Evolutionary conservation across 352 stramenopile species (phyloP), one percentile per base, ranked within the genome.

Genomic region (Phytophthora syringae): DNA sequence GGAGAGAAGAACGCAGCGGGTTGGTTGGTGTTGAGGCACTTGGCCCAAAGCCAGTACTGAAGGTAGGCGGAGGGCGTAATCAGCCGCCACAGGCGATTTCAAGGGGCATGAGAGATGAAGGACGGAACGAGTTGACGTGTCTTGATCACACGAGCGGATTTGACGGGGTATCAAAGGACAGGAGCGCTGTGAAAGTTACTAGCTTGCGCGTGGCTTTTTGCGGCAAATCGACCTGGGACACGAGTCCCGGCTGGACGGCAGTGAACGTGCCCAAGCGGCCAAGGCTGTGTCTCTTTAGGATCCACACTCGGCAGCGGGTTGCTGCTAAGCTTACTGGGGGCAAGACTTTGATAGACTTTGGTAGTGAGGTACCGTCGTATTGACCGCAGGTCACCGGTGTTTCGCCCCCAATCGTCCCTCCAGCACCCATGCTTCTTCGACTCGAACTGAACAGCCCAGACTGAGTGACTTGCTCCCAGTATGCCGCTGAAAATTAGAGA

Each of bases 1-100:
- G 36, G 36, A 43, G 50, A 49, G 42, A 47, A 47, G 20, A 27
- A 22, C 24, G 27, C n/a, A 32, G 27, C 27, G 22, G 7, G 37
- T 65, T 65, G 57, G 48, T 58, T 66, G 58, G 57, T 58, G 20
- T 50, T 16, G 40, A 34, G 27, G 48, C 48, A 18, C 18, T 40
- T 43, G 28, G 18, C 18, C 18, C n/a, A 25, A 47, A n/a, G 20
- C 3, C 0, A 10, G 36, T 43, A 22, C 36, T 21, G 36, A 32
- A 9, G 27, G 9, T 5, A 32, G 27, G 9, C 27, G 9, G n/a
- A n/a, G n/a, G n/a, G n/a, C n/a, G n/a, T n/a, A n/a, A n/a, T n/a
- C n/a, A n/a, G n/a, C n/a, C n/a, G n/a, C n/a, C n/a, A n/a, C 27
- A 42, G 20, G 36, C n/a, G 36, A 43, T 43, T 22, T 20, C n/a